phyloP scores from a whole-genome alignment of 2,329 filamentous ascomycete genomes.

The Colletotrichum lini region DNA sequence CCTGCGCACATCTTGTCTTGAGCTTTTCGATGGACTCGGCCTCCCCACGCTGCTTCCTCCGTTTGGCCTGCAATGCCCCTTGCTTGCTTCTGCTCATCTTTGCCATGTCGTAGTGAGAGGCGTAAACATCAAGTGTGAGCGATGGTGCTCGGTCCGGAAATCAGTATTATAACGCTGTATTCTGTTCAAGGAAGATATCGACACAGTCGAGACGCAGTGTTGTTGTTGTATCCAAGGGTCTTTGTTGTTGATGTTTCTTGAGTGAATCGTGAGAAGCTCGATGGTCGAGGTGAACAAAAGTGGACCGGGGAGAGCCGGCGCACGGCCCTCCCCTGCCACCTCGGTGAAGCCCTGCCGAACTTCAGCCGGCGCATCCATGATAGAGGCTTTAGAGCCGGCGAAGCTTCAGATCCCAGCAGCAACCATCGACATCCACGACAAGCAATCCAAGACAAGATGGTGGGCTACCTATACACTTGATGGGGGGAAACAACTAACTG shows the following conservation, averaged over 20 bases:
- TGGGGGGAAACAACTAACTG: background rate
- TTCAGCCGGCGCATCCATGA: constrained; percentile 41
- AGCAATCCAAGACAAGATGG: constrained; percentile 28
- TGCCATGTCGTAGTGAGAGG: background rate
- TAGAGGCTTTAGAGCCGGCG: background rate
- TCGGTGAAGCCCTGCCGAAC: constrained; percentile 26
- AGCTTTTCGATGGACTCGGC: constrained; percentile 59
- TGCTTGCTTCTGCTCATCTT: constrained; percentile 15
- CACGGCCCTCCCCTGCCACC: constrained; percentile 7
- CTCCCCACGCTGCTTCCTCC: constrained; percentile 23
- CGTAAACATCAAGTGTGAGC: background rate
- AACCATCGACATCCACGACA: background rate
- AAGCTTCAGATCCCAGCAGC: background rate
- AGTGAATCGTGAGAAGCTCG: constrained; percentile 10
- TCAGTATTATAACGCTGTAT: background rate
- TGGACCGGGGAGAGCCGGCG: constrained; percentile 1
- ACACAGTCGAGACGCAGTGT: too few relatives aligned
- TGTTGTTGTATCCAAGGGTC: too few relatives aligned
- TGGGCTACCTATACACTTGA: background rate
- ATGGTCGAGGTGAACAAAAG: constrained; percentile 20
- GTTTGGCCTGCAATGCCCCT: constrained; percentile 25
- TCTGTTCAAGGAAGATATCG: too few relatives aligned
- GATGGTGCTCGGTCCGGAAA: too few relatives aligned
- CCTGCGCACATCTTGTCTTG: constrained; percentile 57
- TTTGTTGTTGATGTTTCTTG: background rate